Base-by-base conservation (phyloP, 2,329 filamentous ascomycete genomes). In the Cryphonectria carpinicola region DNA sequence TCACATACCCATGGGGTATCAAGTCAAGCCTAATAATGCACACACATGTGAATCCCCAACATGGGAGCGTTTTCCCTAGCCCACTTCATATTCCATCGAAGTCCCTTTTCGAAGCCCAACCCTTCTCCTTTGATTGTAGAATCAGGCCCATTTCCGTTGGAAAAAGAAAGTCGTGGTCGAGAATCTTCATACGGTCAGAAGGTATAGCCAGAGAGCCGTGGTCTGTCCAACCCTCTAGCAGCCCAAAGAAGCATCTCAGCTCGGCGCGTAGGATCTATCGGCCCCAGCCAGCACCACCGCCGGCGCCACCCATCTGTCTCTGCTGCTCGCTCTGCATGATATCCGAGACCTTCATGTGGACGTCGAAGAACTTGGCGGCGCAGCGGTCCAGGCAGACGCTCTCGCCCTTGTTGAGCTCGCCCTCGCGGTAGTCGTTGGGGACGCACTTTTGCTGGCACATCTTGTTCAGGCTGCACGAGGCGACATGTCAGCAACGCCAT, bases 321-420 rank as follows among this genome's bases (percentile, higher is more conserved):
- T 90, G 88, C 65, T 93, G 93, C 83, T 97, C 93, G 74, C 91
- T 90, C 84, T 98, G 94, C 90, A 98, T 94, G 84, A 97, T 93
- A 84, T 98, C 95, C 78, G 93, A 95, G 72, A 98, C 93, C 87
- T 98, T 98, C 86, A 97, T 90, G 82, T 97, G 97, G 79, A 97
- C 95, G 77, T 98, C 95, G 84, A 99, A 98, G 87, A 98, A 99
- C 86, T 99, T 99, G 80, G 93, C 89, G 71, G 97, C 93, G 84
- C 97, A 99, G 79, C 96, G 93, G 85, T 99, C 96, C 77, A 99
- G 90, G 86, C 97, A 99, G 77, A 99, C 96, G 76, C 92, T 94
- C 84, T 99, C 96, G 87, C 95, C 97, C 86, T 99, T 99, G 89
- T 98, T 97, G 79, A 99, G 90, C 77, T 99, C 95, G 81, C 89